phyloP scores from a whole-genome alignment of 495 filamentous ascomycete species.

The Xylaria sp. region DNA sequence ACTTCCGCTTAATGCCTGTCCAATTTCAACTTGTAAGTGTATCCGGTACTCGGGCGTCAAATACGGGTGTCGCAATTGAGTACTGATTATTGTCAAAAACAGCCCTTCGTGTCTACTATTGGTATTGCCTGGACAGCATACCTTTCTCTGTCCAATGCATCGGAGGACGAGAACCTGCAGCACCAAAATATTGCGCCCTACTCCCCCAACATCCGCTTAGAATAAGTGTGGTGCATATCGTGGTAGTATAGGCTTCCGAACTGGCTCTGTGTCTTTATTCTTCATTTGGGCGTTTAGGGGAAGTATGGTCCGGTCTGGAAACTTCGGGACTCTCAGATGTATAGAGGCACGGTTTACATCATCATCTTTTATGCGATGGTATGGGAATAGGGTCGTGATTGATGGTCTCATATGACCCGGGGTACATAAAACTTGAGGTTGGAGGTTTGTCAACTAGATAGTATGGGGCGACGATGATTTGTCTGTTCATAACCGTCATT shows the following conservation, averaged over 20 bases:
- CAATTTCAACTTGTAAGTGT: constrained; percentile 93
- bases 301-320: neutral
- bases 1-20: constrained; percentile 93
- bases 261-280: neutral
- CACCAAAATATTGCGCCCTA: constrained; percentile 37
- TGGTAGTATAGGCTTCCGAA: neutral
- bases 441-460: constrained; percentile 13
- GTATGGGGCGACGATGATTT: neutral
- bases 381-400: neutral
- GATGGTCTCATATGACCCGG: neutral
- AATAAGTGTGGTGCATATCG: constrained; percentile 26
- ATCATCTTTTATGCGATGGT: neutral
- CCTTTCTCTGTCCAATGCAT: constrained; percentile 89
- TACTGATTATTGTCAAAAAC: constrained; percentile 23
- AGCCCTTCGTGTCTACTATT: constrained; percentile 96
- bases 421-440: constrained; percentile 15
- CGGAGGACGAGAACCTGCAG: constrained; percentile 63
- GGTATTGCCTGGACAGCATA: constrained; percentile 99
- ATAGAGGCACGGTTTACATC: constrained; percentile 17
- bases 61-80: constrained; percentile 10
- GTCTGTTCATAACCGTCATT: neutral
- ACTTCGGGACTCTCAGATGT: neutral
- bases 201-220: constrained; percentile 40
- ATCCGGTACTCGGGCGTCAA: neutral
- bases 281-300: constrained; percentile 19